Conservation (phyloP, 2,329 filamentous ascomycete genomes). For the Zymoseptoria ardabiliae region DNA sequence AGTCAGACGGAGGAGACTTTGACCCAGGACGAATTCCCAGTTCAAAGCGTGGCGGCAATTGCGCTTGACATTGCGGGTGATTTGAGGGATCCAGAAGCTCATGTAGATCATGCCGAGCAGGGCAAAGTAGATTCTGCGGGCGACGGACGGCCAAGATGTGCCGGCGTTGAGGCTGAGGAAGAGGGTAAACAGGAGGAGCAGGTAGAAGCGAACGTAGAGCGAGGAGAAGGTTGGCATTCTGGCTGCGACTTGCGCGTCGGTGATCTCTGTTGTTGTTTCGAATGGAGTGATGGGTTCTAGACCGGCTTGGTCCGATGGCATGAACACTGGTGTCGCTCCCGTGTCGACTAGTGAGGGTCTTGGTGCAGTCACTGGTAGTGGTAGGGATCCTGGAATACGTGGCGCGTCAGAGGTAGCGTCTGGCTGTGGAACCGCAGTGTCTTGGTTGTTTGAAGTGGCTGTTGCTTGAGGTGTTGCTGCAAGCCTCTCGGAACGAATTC, state of each 20-base stretch:
- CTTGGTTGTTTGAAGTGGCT: neutral
- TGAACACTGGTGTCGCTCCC: slow-evolving; percentile 47
- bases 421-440: neutral
- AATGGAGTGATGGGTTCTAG: slow-evolving; percentile 25
- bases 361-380: slow-evolving; percentile 45
- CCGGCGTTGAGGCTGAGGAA: slow-evolving; percentile 53
- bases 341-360: slow-evolving; percentile 32
- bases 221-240: slow-evolving; percentile 41
- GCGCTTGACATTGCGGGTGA: slow-evolving; percentile 78
- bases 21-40: slow-evolving; percentile 83
- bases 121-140: slow-evolving; percentile 52
- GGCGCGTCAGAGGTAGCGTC: slow-evolving; percentile 7
- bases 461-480: slow-evolving; percentile 4
- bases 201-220: slow-evolving; percentile 56
- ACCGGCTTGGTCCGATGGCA: slow-evolving; percentile 53
- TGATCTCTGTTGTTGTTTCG: slow-evolving; percentile 29
- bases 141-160: slow-evolving; percentile 47
- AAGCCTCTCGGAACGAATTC: slow-evolving; percentile 18
- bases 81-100: slow-evolving; percentile 88
- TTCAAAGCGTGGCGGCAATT: slow-evolving; percentile 87
- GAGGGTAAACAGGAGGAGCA: slow-evolving; percentile 50
- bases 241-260: slow-evolving; percentile 11
- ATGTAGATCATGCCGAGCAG: slow-evolving; percentile 66
- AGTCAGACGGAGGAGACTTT: slow-evolving; percentile 68
- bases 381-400: slow-evolving; percentile 33